Base-by-base conservation (phyloP, 2,329 filamentous ascomycete genomes). In the Alternaria postmessia region DNA sequence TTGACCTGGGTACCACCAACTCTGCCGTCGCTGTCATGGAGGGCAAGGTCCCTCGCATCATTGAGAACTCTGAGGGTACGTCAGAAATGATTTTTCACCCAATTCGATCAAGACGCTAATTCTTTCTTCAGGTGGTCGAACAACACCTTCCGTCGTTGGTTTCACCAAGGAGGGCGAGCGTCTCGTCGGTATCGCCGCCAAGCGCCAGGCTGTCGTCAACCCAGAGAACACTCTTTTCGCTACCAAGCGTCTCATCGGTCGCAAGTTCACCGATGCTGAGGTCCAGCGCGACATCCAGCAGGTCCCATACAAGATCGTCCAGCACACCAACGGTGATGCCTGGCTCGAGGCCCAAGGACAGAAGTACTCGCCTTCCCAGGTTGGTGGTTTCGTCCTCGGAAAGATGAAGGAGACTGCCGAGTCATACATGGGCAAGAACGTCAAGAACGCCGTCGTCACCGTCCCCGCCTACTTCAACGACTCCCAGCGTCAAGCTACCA, bases 381-480 rank as follows among this genome's bases (percentile, higher is more conserved):
- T 98, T 67, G 94, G 94, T 87, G 94, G 94, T 78, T 97, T 97
- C 82, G 87, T 97, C 69, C 88, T 98, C 75, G 90, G 93, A 82
- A 97, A 98, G 89, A 97, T 97, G 94, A 97, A 96, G 89, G 94
- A 97, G 87, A 98, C 94, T 53, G 94, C 94, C 68, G 94, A 97
- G 86, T 86, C 91, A 64, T 97, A 96, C 84, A 88, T 97, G 69
- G 89, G 91, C 83, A 96, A 93, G 86, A 88, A 88, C 62, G 84
- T 96, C 76, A 95, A 96, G 88, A 97, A 98, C 79, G 94, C 93
- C 73, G 94, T 98, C 63, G 94, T 98, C 72, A 98, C 94, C 63
- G 94, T 97, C 38, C 94, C 94, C 66, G 94, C 94, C 75, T 98
- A 98, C 87, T 98, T 98, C 88, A 98, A 98, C 83, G 94, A 98